Percentiles rank a stretch among this genome's conserved stretches.
Conservation (phyloP, 2,329 filamentous ascomycete genomes). For the Diaporthe caulivora region DNA sequence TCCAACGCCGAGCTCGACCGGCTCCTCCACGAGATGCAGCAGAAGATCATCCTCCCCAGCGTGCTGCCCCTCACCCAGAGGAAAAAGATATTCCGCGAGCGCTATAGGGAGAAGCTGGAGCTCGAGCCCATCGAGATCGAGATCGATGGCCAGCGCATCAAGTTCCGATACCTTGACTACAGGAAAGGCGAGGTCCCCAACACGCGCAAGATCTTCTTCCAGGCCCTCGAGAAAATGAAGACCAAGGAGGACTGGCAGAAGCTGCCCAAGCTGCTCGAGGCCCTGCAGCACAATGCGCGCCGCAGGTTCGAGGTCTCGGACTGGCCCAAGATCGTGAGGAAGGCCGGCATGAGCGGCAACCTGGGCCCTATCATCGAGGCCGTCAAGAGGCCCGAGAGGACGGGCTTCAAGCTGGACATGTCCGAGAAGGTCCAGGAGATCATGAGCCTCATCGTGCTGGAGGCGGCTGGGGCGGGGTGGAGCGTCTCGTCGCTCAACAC, state of each 20-base stretch:
- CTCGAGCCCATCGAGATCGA: constrained; percentile 69
- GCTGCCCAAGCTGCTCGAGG: constrained; percentile 64
- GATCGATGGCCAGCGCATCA: constrained; percentile 67
- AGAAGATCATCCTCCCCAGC: constrained; percentile 71
- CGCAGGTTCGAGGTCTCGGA: constrained; percentile 52
- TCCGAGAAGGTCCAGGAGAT: constrained; percentile 57
- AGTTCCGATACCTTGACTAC: constrained; percentile 62
- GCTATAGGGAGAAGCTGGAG: constrained; percentile 61
- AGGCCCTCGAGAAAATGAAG: constrained; percentile 60
- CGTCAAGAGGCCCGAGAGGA: constrained; percentile 59
- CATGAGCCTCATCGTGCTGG: constrained; percentile 55
- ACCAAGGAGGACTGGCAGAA: constrained; percentile 65
- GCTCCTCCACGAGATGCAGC: constrained; percentile 65
- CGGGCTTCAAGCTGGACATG: constrained; percentile 57
- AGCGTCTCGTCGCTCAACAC: constrained; percentile 52
- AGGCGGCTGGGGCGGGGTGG: constrained; percentile 55
- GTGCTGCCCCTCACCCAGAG: constrained; percentile 68
- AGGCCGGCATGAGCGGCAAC: constrained; percentile 55
- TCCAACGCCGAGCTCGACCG: constrained; percentile 66
- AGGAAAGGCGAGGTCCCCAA: constrained; percentile 55
- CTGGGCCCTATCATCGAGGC: constrained; percentile 63
- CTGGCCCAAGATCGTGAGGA: constrained; percentile 55
- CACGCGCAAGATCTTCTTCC: constrained; percentile 53
- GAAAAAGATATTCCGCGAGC: constrained; percentile 63
- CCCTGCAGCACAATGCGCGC: constrained; percentile 56